Evolutionary conservation across 352 stramenopile genomes (phyloP), one percentile per base, ranked within the genome.

Genomic region (Globisporangium radiosum): DNA sequence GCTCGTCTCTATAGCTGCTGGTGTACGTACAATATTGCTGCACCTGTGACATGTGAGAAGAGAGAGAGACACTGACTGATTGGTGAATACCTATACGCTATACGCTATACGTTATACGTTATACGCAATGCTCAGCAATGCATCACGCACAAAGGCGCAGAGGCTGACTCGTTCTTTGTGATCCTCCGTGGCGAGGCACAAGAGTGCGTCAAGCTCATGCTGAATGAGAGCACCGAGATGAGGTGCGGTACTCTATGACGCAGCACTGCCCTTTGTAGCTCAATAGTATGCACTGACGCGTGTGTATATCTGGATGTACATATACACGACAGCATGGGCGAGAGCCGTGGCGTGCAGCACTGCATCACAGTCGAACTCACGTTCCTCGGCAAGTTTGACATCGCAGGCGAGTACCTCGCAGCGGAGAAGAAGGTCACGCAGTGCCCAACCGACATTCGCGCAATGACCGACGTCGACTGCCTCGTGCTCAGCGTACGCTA

Each of bases 91-190:
- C 25, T 25, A 33, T 33, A 33, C 25, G 25, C 25, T 33, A 33
- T 33, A 33, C 25, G 25, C 25, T 33, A 33, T 33, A 33, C 25
- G 1, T 2, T 33, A 33, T 33, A 33, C 25, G 1, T 2, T 33
- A 33, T 33, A 33, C 25, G 2, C 10, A 62, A 10, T 61, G 54
- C 33, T 40, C 19, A 94, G 81, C 82, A 94, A 87, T 90, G 87
- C 64, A 68, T 94, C 47, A 71, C 70, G 3, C 82, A 79, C 63
- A 94, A 92, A 51, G 82, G 82, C 44, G 57, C 68, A 8, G 84
- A 94, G 15, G 80, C 80, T 44, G 85, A 91, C 54, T 87, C 81
- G 44, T 88, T 94, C 62, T 90, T 87, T 63, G 57, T 92, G 33
- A 71, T 94, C 38, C 65, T 94, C 13, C 73, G 80, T 4, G 85